A percentile compares a stretch with the other conserved stretches of the same genome.
phyloP scores from a whole-genome alignment of 2,329 filamentous ascomycete genomes.

The Rhinocladiella similis region DNA sequence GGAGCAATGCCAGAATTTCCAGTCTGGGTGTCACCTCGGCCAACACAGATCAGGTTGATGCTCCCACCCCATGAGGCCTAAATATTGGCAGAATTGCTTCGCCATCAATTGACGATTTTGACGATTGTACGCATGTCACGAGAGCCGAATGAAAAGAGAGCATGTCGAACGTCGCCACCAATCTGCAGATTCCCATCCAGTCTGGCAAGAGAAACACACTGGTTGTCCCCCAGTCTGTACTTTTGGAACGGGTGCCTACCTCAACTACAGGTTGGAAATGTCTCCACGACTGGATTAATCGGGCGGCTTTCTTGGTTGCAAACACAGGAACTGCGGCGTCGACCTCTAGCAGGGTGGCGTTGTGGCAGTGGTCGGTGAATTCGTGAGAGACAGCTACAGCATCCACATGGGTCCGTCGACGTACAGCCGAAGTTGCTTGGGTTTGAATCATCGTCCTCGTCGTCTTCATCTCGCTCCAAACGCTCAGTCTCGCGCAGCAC shows the following conservation, averaged over 20 bases:
- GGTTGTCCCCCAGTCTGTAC: conserved; percentile 47
- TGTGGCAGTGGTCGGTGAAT: conserved; percentile 69
- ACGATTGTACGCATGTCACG: conserved; percentile 54
- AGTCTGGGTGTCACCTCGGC: conserved; percentile 48
- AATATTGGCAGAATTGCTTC: conserved; percentile 66
- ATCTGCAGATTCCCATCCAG: conserved; percentile 62
- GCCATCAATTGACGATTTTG: conserved; percentile 18
- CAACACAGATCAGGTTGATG: conserved; percentile 48
- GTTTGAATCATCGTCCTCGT: conserved; percentile 4
- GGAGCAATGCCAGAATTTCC: conserved; percentile 59
- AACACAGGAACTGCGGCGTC: conserved; percentile 57
- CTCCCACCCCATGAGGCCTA: conserved; percentile 62
- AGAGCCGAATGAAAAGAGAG: conserved; percentile 65
- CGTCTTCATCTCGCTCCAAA: conserved; percentile 33
- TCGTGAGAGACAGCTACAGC: conserved; percentile 63
- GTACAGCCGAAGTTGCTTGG: too few species aligned
- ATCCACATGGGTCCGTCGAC: conserved; percentile 50
- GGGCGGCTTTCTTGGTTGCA: conserved; percentile 59
- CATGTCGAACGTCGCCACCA: conserved; percentile 55
- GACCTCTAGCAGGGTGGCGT: conserved; percentile 59
- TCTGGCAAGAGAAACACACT: conserved; percentile 43
- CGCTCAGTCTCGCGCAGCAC: conserved; percentile 53
- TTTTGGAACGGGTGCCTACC: conserved; percentile 46
- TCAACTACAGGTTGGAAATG: conserved; percentile 60
- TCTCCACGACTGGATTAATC: conserved; percentile 57